Percentiles rank a stretch among this genome's conserved stretches.
phyloP scores from a whole-genome alignment of 768 basidiomycete genomes.

The Scleroderma bovista region DNA sequence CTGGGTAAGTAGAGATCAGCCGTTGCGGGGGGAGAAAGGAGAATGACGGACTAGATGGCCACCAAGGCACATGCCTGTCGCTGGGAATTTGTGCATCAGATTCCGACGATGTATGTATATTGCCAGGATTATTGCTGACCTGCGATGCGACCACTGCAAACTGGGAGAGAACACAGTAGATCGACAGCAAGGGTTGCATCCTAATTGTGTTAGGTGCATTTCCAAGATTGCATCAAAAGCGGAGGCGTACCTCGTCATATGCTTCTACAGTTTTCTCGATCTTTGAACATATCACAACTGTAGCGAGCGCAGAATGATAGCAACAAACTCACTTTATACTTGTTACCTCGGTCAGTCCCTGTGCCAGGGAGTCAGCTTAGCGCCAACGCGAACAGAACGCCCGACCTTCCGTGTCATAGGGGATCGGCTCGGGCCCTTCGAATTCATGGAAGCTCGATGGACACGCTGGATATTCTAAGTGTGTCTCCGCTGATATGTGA shows the following conservation, averaged over 20 bases:
- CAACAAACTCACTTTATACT: conserved; percentile 60
- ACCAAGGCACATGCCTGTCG: conserved; percentile 89
- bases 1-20: conserved; percentile 22
- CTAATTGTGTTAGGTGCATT: conserved; percentile 32
- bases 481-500: not conserved
- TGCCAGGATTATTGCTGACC: conserved; percentile 34
- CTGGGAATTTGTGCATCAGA: conserved; percentile 31
- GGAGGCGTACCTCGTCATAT: conserved; percentile 69
- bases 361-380: not conserved
- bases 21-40: not conserved
- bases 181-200: conserved; percentile 79
- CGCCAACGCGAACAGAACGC: conserved; percentile 2
- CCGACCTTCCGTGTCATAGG: conserved; percentile 81
- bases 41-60: conserved; percentile 66
- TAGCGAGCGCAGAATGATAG: not conserved
- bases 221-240: not conserved
- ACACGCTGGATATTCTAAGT: conserved; percentile 45
- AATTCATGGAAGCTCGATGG: conserved; percentile 92
- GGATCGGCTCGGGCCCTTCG: conserved; percentile 78
- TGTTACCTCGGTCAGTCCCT: conserved; percentile 91
- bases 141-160: conserved; percentile 91
- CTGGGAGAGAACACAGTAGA: conserved; percentile 61
- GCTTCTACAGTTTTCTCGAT: conserved; percentile 82
- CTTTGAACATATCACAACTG: conserved; percentile 36
- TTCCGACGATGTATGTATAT: not conserved